Evolutionary conservation across 2,329 filamentous ascomycete genomes (phyloP), one percentile per base, ranked within the genome.

Genomic region (Alternaria dauci): DNA sequence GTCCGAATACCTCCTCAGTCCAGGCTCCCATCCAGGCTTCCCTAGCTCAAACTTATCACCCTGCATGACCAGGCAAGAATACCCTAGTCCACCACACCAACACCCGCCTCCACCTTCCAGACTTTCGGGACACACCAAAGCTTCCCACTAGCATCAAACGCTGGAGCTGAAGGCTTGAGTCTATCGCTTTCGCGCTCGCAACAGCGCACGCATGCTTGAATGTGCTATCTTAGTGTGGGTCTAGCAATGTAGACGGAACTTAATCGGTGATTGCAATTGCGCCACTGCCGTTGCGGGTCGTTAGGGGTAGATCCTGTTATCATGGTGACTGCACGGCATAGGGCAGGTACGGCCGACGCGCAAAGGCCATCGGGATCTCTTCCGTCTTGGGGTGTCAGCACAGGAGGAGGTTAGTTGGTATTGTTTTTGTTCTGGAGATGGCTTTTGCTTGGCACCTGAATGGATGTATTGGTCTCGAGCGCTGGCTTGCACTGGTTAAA

Each of bases 221-320:
- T 50, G 46, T 14, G 46, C 25, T 50, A 18, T 50, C 46, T 38
- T 50, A 50, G 46, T 50, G 30, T 50, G 38, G 32, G 32, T 23
- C 32, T 50, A 26, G 46, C 36, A n/a, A 50, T 25, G 20, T 26
- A 26, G 46, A 32, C 20, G 38, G 20, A 50, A 50, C 32, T 25
- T 23, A 50, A 50, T 50, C 46, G 46, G 46, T 32, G 46, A 50
- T 50, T 14, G 46, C 32, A 50, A 23, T 50, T 50, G 46, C 32
- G 46, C 46, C 46, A 50, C 46, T 36, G 9, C 46, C 46, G 32
- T 16, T 36, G 46, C 46, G 32, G 46, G 46, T 50, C 20, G 46
- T 38, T 25, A 25, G 39, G 3, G 12, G 20, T 16, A 42, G 20
- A 42, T 42, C 28, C 11, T 30, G 39, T 20, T 16, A 23, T 30